Conservation (phyloP, 1,139 yeast genomes). For the Debaryomycetaceae sp. region DNA sequence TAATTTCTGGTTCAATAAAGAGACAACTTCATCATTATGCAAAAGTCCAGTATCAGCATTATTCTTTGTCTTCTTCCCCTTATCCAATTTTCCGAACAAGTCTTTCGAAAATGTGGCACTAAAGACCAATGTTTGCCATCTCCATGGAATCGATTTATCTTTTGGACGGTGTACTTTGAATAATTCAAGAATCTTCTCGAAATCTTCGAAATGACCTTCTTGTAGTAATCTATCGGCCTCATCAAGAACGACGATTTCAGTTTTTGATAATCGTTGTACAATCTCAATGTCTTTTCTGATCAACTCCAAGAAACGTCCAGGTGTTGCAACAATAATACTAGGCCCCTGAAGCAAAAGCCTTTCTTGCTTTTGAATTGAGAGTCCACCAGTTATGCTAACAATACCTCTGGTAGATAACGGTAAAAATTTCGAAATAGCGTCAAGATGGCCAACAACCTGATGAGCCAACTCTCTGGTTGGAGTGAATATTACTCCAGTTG, state of each 20-base stretch:
- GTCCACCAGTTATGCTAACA: conserved; percentile 88
- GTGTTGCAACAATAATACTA: conserved; percentile 88
- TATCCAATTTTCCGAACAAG: conserved; percentile 69
- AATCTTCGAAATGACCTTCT: conserved; percentile 94
- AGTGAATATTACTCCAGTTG: conserved; percentile 79
- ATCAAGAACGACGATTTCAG: conserved; percentile 78
- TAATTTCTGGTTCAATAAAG: conserved; percentile 54
- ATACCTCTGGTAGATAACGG: conserved; percentile 57
- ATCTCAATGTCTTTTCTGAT: conserved; percentile 59
- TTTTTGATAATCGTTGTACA: conserved; percentile 54
- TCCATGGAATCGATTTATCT: conserved; percentile 25
- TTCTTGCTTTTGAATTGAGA: conserved; percentile 89
- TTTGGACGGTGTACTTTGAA: conserved; percentile 38
- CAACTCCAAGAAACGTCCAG: conserved; percentile 88
- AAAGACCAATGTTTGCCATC: conserved; percentile 89
- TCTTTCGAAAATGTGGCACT: conserved; percentile 92
- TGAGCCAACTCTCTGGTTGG: conserved; percentile 97
- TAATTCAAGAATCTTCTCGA: conserved; percentile 75
- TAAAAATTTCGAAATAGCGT: conserved; percentile 55
- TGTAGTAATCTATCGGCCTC: conserved; percentile 97
- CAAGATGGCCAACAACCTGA: conserved; percentile 82
- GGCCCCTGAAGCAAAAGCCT: conserved; percentile 73
- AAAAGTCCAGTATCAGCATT: conserved; percentile 30
- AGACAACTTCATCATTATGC: conserved; percentile 53
- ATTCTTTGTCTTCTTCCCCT: conserved; percentile 30